Evolutionary conservation across 345 rosid species (phyloP), one percentile per base, ranked within the genome.

Genomic region (Brassica incana): DNA sequence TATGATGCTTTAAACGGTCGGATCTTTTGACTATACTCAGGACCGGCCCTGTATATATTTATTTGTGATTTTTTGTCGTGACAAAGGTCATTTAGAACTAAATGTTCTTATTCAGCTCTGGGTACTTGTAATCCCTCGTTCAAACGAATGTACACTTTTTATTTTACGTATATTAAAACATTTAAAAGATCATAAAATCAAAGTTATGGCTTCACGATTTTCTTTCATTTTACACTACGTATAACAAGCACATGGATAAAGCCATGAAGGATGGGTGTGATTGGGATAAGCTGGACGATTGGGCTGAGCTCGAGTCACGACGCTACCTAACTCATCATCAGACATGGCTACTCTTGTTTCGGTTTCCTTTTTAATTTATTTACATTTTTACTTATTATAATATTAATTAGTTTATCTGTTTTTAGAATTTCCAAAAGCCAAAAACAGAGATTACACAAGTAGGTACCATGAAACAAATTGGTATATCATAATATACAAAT

Each of bases 251-350:
- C 83, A 80, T 80, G 83, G 50, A 75, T 27, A 4, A 29, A 29
- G 32, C 32, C 32, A 29, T 29, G 72, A 73, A 80, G 83, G 79
- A 80, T 80, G 79, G 83, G 83, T 75, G 52, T 75, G 61, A 79
- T 68, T 67, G 78, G 35, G 63, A 69, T 54, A 65, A 74, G 82
- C 70, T 79, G 78, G 65, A 75, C n/a, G 75, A 74, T 79, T 48
- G 75, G 43, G 74, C 64, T 67, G 63, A 74, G 75, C 78, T 74
- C 71, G 75, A 25, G 48, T 79, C 74, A 74, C 82, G 75, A 79
- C 75, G 78, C 78, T 69, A 80, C 83, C 83, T 35, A 75, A 80
- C 83, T 80, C 71, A 75, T 80, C 79, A 74, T 74, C 70, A 52
- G 83, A 67, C 61, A 80, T 80, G 79, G 83, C 83, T 69, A 74